Percentiles rank a stretch among this genome's conserved stretches.
These are phyloP conservation scores for Echium plantagineum DNA, from an alignment of 257 asterid genomes.

Conservation along the genomic window DNA sequence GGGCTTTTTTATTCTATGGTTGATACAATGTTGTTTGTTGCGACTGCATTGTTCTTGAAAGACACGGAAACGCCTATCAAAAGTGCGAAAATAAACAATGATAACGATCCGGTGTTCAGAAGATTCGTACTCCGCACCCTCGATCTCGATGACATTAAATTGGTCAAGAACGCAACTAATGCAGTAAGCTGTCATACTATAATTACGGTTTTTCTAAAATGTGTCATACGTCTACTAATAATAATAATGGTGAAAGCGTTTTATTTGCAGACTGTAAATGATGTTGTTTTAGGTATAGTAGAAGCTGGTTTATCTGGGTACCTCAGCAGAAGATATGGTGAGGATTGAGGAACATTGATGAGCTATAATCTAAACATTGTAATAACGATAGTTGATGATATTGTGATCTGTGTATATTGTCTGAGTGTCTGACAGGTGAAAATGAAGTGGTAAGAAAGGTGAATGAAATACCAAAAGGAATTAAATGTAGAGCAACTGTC, in stretches of 20 bases:
- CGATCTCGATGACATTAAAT: slow-evolving; percentile 18
- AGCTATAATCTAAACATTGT: no score
- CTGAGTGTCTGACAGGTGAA: neutral
- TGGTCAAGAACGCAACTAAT: slow-evolving; percentile 17
- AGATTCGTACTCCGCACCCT: slow-evolving; percentile 15
- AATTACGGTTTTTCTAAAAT: no score
- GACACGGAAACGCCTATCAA: slow-evolving; percentile 24
- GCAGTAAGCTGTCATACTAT: slow-evolving; percentile 6
- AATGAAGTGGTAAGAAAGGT: neutral
- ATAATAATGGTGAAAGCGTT: no score
- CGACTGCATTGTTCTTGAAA: slow-evolving; percentile 21
- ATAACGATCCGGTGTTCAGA: slow-evolving; percentile 11
- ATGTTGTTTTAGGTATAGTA: slow-evolving; percentile 28
- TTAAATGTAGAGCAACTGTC: slow-evolving; percentile 24
- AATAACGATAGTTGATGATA: no score
- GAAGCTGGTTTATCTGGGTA: slow-evolving; percentile 30
- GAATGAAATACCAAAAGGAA: slow-evolving; percentile 16
- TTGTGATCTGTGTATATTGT: neutral
- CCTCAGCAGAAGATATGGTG: slow-evolving; percentile 30
- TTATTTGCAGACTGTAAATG: slow-evolving; percentile 23
- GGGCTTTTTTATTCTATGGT: slow-evolving; percentile 15
- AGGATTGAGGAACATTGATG: neutral
- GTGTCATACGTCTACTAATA: no score
- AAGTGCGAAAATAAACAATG: slow-evolving; percentile 4
- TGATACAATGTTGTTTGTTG: slow-evolving; percentile 17